A percentile compares a stretch with the other conserved stretches of the same genome.
These are phyloP conservation scores for Eucalyptus guilfoylei DNA, from an alignment of 345 rosid genomes.

Conservation along the genomic window DNA sequence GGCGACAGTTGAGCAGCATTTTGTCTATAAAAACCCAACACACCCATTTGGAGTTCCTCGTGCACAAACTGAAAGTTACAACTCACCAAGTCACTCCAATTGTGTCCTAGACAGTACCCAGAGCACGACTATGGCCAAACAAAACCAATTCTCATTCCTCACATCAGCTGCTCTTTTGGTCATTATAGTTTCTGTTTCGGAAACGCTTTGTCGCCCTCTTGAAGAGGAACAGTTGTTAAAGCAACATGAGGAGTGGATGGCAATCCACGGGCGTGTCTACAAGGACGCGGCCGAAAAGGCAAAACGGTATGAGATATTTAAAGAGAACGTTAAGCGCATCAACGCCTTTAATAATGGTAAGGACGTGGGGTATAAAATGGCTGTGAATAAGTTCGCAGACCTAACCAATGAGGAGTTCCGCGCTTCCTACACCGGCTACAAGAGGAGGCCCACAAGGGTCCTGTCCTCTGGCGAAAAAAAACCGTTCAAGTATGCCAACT, in stretches of 20 bases:
- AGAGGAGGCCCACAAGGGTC: not conserved
- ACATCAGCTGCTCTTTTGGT: not conserved
- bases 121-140: not conserved
- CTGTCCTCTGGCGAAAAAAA: not conserved
- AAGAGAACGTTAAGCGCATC: not conserved
- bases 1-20: not conserved
- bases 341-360: conserved; percentile 1
- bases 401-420: conserved; percentile 18
- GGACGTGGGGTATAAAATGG: conserved; percentile 6
- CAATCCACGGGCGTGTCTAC: conserved; percentile 1
- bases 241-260: conserved; percentile 24
- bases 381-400: conserved; percentile 15
- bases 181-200: not conserved
- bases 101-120: not conserved
- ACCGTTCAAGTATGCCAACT: conserved; percentile 1
- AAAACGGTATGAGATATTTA: not conserved
- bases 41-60: not conserved
- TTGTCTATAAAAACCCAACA: not conserved
- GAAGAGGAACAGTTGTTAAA: conserved; percentile 10
- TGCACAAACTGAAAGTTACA: conserved; percentile 13
- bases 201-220: not conserved
- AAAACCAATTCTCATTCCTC: not conserved
- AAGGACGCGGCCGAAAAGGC: not conserved
- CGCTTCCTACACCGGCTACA: conserved; percentile 6
- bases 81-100: not conserved